phyloP scores from a whole-genome alignment of 306 rosid species.

The Macrotyloma uniflorum region DNA sequence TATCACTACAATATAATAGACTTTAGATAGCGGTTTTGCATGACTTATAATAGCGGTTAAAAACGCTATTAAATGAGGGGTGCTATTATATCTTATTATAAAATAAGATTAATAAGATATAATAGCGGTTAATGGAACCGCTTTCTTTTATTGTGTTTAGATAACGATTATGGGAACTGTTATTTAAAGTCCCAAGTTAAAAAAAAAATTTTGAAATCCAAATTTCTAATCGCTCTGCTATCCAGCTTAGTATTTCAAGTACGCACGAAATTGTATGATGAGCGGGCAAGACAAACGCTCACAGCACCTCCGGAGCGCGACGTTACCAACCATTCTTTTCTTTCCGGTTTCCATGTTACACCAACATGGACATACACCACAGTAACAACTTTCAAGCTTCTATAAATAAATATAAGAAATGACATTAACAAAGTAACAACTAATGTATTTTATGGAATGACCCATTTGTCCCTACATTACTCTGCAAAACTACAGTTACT shows the following conservation, averaged over 20 bases:
- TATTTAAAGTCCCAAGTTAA: too few relatives aligned
- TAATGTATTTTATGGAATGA: not conserved
- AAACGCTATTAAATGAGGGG: too few relatives aligned
- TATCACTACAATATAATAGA: too few relatives aligned
- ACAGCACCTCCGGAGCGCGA: not conserved
- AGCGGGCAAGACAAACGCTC: slow-evolving; percentile 6
- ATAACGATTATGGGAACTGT: too few relatives aligned
- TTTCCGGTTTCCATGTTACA: not conserved
- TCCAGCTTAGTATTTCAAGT: slow-evolving; percentile 30
- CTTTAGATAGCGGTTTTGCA: too few relatives aligned
- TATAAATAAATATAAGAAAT: not conserved
- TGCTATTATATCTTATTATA: too few relatives aligned
- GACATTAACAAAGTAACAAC: not conserved
- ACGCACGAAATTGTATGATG: slow-evolving; percentile 37
- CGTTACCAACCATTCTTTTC: not conserved
- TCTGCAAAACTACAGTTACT: not conserved
- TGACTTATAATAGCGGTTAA: too few relatives aligned
- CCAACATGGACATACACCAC: not conserved
- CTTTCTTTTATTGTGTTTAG: too few relatives aligned
- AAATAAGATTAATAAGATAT: too few relatives aligned
- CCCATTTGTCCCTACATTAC: not conserved
- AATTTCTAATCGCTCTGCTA: not conserved
- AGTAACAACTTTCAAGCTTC: not conserved
- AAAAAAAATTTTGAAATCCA: too few relatives aligned
- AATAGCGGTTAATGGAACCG: too few relatives aligned